A percentile compares a stretch with the other conserved stretches of the same genome.
Evolutionary conservation across 2,329 filamentous ascomycete species (phyloP).

Genomic region (Dactylonectria macrodidyma): DNA sequence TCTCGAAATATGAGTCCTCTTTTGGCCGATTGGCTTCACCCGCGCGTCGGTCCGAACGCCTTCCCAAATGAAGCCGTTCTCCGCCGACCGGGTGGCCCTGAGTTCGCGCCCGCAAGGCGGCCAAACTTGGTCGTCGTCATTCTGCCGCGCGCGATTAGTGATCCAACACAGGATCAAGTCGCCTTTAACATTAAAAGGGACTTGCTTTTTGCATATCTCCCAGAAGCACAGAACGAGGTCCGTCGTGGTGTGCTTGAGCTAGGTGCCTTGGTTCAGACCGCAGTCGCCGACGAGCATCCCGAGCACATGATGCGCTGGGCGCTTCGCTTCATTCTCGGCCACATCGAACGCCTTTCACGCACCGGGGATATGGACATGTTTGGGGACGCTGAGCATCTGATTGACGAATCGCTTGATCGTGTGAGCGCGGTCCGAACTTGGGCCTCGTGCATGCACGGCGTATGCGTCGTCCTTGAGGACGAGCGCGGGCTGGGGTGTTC

Average conservation of each 20-base stretch:
- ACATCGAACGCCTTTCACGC: slow-evolving; percentile 34
- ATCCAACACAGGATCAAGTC: neutral
- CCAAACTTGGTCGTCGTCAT: neutral
- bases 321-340: slow-evolving; percentile 37
- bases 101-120: neutral
- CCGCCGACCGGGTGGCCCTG: neutral
- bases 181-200: slow-evolving; percentile 32
- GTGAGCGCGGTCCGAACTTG: slow-evolving; percentile 27
- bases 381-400: slow-evolving; percentile 28
- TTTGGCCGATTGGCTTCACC: neutral
- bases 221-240: slow-evolving; percentile 30
- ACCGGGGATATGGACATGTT: slow-evolving; percentile 39
- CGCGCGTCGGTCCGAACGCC: neutral
- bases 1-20: neutral
- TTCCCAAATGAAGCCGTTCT: too few relatives aligned
- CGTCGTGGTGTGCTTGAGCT: slow-evolving; percentile 34
- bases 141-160: neutral
- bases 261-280: slow-evolving; percentile 26
- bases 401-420: slow-evolving; percentile 22
- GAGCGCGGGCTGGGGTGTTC: slow-evolving; percentile 48
- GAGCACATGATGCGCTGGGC: slow-evolving; percentile 30
- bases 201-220: slow-evolving; percentile 31
- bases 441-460: slow-evolving; percentile 36
- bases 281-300: slow-evolving; percentile 15
- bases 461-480: slow-evolving; percentile 49